Evolutionary conservation across 2,329 filamentous ascomycete species (phyloP), one percentile per base, ranked within the genome.

Genomic region (Aspergillus bombycis): DNA sequence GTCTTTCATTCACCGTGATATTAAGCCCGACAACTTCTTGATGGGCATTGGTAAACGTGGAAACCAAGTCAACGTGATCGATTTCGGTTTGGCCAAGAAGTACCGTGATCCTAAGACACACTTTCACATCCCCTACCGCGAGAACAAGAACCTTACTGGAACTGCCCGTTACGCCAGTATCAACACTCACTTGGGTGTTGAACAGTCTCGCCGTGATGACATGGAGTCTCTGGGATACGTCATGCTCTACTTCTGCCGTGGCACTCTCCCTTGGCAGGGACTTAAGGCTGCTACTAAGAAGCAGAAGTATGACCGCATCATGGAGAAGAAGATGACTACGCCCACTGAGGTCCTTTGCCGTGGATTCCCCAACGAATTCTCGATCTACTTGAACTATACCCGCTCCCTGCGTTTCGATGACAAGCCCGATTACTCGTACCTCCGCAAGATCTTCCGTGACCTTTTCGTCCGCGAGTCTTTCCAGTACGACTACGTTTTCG

Each of bases 291-390:
- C 94, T 72, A 97, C 94, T 71, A 97, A 97, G 89, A 97, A 97
- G 90, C 94, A 98, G 85, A 99, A 99, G 86, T 98, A 99, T 79
- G 95, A 99, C 83, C 89, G 94, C 70, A 99, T 99, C 84, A 98
- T 98, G 94, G 95, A 99, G 87, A 99, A 99, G 90, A 99, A 99
- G 92, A 98, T 98, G 95, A 99, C 95, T 16, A 99, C 95, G 3
- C 94, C 95, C 10, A 98, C 94, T 72, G 94, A 99, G 83, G 94
- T 97, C 56, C 92, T 99, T 57, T 99, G 95, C 89, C 93, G 94
- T 80, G 95, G 95, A 71, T 98, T 99, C 86, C 95, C 95, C 74
- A 97, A 98, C 81, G 95, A 99, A 84, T 99, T 99, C 74, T 94
- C 94, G 84, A 98, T 98, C 81, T 99, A 99, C 82, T 88, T 99